Conservation (phyloP, 2,329 filamentous ascomycete species). For the Chaetomium olivaceum region DNA sequence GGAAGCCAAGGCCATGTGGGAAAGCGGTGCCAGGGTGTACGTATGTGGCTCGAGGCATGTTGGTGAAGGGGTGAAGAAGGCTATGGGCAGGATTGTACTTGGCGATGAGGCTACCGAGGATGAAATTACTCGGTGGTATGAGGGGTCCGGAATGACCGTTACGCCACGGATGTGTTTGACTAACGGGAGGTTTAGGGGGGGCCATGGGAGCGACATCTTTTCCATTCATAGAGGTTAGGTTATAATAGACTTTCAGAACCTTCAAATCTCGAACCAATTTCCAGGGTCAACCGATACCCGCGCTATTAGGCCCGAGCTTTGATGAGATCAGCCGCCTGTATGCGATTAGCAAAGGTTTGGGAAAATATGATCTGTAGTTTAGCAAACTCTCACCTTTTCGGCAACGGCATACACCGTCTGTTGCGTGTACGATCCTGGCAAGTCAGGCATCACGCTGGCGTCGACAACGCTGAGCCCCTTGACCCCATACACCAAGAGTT, state of each 20-base stretch:
- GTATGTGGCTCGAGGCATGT: slow-evolving; percentile 59
- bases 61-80: slow-evolving; percentile 44
- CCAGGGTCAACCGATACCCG: too few species aligned
- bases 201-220: not conserved
- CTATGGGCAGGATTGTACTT: slow-evolving; percentile 39
- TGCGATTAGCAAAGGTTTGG: not conserved
- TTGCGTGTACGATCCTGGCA: slow-evolving; percentile 33
- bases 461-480: slow-evolving; percentile 48
- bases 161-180: slow-evolving; percentile 63
- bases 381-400: slow-evolving; percentile 33
- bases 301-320: slow-evolving; percentile 16
- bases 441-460: slow-evolving; percentile 47
- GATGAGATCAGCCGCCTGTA: slow-evolving; percentile 29
- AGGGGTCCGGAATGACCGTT: slow-evolving; percentile 55
- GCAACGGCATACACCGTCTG: slow-evolving; percentile 35
- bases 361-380: not conserved
- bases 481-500: slow-evolving; percentile 47
- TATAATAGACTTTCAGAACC: not conserved
- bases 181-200: slow-evolving; percentile 32
- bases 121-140: slow-evolving; percentile 49
- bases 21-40: slow-evolving; percentile 52
- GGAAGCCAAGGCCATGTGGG: slow-evolving; percentile 40
- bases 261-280: not conserved
- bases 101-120: slow-evolving; percentile 42
- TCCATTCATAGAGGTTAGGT: not conserved